Conservation (phyloP, 2,329 filamentous ascomycete genomes). For the Pestalotiopsis sp. region DNA sequence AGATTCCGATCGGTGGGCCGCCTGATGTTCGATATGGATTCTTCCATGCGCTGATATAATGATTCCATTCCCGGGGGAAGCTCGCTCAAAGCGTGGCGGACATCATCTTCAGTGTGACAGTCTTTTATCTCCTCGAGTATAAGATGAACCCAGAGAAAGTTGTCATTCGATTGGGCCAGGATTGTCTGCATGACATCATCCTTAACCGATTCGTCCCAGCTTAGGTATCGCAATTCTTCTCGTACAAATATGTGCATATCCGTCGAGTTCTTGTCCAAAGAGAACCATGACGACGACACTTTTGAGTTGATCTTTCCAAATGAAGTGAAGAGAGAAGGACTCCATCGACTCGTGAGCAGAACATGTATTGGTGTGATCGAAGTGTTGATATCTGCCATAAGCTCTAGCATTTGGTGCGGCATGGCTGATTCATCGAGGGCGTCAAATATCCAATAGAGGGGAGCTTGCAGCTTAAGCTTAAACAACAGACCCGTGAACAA, state of each 20-base stretch:
- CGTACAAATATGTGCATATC: constrained; percentile 18
- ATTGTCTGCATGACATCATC: constrained; percentile 21
- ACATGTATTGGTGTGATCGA: constrained; percentile 8
- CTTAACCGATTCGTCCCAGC: constrained; percentile 14
- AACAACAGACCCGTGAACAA: constrained; percentile 12
- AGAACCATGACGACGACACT: constrained; percentile 4
- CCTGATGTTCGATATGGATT: constrained; percentile 6
- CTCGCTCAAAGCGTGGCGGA: constrained; percentile 26
- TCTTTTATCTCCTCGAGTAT: constrained; percentile 31
- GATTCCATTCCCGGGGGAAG: constrained; percentile 34
- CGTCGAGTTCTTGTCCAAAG: constrained; percentile 5
- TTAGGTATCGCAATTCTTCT: constrained; percentile 16
- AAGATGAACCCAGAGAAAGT: constrained; percentile 37
- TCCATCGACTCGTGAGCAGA: constrained; percentile 12
- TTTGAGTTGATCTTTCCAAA: constrained; percentile 9
- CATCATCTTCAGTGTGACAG: constrained; percentile 26
- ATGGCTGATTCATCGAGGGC: constrained; percentile 18
- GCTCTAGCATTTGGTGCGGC: constrained; percentile 12
- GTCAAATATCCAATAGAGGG: constrained; percentile 21
- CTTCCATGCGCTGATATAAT: constrained; percentile 19
- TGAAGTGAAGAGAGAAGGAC: neutral
- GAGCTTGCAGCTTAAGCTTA: neutral
- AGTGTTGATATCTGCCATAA: constrained; percentile 5
- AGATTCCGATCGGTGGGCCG: constrained; percentile 13
- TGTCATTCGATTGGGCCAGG: constrained; percentile 28